Base-by-base conservation (phyloP, 768 basidiomycete genomes). In the Auricularia cornea region DNA sequence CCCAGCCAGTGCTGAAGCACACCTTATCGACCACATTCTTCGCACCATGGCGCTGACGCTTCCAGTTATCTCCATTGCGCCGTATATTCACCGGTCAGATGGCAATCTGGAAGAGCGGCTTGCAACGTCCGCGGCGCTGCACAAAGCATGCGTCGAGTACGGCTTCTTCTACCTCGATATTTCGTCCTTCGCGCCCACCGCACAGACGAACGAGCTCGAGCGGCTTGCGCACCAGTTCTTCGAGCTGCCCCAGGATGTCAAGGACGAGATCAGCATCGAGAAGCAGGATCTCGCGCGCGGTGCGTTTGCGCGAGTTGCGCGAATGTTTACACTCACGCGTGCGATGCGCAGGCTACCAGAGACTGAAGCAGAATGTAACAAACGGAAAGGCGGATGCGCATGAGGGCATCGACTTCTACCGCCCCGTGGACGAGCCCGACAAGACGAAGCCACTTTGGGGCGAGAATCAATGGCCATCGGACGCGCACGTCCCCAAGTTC, bases 151-250 rank as follows among this genome's bases (percentile, higher is more conserved):
- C 68, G 70, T 89, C 26, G 77, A 89, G 61, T 91, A 84, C 62
- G 94, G 94, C 0, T 96, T 96, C 80, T 94, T 96, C 77, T 96
- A 95, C 73, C 78, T 94, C 56, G 83, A 92, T 65, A 77, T 93
- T 54, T 82, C 84, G 2, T 74, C 79, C 3, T 89, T 79, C 66
- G 73, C 87, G 16, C 77, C 85, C 38, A 75, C 74, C 0, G 70
- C 76, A 1, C 88, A 92, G 68, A 81, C 87, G 11, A 84, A 86
- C 51, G 84, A 88, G 65, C 81, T 94, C 6, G 73, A 83, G 0
- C 74, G 74, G 8, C 78, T 92, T 2, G 92, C 85, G 1, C 78
- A 84, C 29, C 76, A 83, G 60, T 96, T 96, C 78, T 95, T 95
- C 68, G 67, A 72, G 20, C 73, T 86, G 18, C 85, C 90, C 0